Percentiles rank a stretch among this genome's conserved stretches.
Conservation (phyloP, 2,329 filamentous ascomycete species). For the Lachnellula occidentalis region DNA sequence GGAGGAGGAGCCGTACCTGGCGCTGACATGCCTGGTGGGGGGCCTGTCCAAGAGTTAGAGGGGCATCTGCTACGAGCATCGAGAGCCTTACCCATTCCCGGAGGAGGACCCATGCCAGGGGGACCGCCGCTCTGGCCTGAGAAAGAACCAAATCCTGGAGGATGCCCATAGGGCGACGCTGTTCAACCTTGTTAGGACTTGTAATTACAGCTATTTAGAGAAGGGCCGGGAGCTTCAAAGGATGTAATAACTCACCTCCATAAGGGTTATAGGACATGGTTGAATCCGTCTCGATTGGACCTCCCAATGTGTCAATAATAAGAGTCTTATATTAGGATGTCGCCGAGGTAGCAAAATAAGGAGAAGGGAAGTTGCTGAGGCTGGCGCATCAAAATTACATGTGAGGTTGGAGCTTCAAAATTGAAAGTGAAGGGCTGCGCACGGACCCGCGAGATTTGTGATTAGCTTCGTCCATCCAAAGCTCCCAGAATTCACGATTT, state of each 20-base stretch:
- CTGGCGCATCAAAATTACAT: conserved; percentile 8
- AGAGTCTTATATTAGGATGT: background rate
- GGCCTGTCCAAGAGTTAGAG: conserved; percentile 42
- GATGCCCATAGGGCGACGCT: conserved; percentile 57
- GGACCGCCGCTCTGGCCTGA: conserved; percentile 51
- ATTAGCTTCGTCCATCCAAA: background rate
- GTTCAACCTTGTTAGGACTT: conserved; percentile 9
- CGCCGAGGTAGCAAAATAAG: background rate
- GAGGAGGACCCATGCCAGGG: conserved; percentile 70
- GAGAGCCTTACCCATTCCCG: conserved; percentile 67
- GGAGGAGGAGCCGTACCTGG: conserved; percentile 76
- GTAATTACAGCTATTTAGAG: background rate
- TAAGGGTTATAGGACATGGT: conserved; percentile 33
- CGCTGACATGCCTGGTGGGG: conserved; percentile 75
- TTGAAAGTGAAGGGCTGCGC: background rate
- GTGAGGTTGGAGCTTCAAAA: conserved; percentile 5
- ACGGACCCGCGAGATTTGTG: background rate
- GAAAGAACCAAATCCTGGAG: conserved; percentile 68
- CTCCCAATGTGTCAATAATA: background rate
- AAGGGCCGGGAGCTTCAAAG: background rate
- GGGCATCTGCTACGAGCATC: conserved; percentile 3
- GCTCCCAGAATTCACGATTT: too few species aligned
- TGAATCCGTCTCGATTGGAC: background rate
- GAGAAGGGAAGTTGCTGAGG: background rate
- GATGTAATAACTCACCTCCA: conserved; percentile 25